Evolutionary conservation across 1,284 basidiomycete species (phyloP).

Genomic region (Sanguinoderma infundibulare): DNA sequence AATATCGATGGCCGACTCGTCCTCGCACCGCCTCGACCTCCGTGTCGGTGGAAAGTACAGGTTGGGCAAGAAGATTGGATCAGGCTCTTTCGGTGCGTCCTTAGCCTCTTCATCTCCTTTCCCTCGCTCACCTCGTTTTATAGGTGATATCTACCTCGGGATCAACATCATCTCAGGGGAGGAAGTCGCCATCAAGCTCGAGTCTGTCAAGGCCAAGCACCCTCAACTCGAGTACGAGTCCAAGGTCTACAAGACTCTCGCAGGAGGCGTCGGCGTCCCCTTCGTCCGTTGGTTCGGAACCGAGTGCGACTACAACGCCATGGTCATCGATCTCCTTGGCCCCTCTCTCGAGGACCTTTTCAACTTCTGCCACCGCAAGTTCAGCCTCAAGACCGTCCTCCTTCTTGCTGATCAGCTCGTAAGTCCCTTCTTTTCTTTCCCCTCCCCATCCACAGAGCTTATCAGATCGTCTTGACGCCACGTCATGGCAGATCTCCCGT

Average conservation of each 20-base stretch:
- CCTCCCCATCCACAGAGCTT: conserved; percentile 11
- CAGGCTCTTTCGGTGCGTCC: conserved; percentile 92
- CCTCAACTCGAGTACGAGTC: conserved; percentile 99
- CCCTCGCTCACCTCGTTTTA: not conserved
- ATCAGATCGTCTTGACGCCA: conserved; percentile 12
- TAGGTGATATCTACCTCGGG: conserved; percentile 98
- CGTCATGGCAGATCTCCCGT: conserved; percentile 82
- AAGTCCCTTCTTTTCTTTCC: conserved; percentile 36
- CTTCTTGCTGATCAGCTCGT: conserved; percentile 97
- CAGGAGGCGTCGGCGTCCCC: conserved; percentile 97
- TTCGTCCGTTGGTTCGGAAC: conserved; percentile 99
- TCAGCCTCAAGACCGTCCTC: conserved; percentile 96
- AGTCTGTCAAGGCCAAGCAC: conserved; percentile 99
- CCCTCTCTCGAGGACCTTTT: conserved; percentile 98
- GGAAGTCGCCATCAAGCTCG: conserved; percentile 99
- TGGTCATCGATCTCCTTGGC: conserved; percentile 98
- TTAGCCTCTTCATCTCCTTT: not conserved
- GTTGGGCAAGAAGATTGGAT: conserved; percentile 99
- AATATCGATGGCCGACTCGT: conserved; percentile 64
- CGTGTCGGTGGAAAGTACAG: conserved; percentile 98
- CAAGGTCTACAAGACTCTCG: conserved; percentile 96
- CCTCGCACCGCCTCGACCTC: conserved; percentile 85
- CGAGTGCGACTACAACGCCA: conserved; percentile 99
- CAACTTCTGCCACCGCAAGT: conserved; percentile 99
- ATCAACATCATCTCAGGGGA: conserved; percentile 99